Conservation (phyloP, 176 grass and related monocot genomes). For the Avena eriantha region DNA sequence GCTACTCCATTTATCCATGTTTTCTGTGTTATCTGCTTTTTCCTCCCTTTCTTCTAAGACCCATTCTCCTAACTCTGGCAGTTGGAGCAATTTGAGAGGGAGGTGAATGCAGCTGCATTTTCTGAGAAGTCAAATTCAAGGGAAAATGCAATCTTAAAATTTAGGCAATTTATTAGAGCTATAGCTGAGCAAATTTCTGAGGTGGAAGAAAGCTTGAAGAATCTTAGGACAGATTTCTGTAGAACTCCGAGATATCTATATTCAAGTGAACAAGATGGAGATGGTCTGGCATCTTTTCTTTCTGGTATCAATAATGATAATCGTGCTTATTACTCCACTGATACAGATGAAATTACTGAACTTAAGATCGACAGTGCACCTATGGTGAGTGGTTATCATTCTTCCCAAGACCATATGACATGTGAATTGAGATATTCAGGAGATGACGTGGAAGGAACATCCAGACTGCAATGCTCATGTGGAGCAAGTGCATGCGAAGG, state of each 20-base stretch:
- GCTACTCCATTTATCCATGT: not conserved
- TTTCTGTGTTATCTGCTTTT: slow-evolving; percentile 18
- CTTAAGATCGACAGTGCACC: slow-evolving; percentile 57
- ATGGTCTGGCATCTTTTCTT: slow-evolving; percentile 78
- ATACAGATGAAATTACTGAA: slow-evolving; percentile 65
- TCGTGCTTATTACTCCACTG: slow-evolving; percentile 45
- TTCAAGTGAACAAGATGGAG: slow-evolving; percentile 66
- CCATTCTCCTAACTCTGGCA: slow-evolving; percentile 48
- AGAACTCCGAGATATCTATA: slow-evolving; percentile 59
- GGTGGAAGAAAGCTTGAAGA: slow-evolving; percentile 61
- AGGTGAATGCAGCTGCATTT: slow-evolving; percentile 69
- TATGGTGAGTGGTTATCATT: slow-evolving; percentile 49
- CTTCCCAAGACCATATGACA: slow-evolving; percentile 33
- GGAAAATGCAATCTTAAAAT: slow-evolving; percentile 86
- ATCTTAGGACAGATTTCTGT: slow-evolving; percentile 46
- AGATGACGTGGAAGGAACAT: slow-evolving; percentile 49
- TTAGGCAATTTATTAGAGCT: slow-evolving; percentile 82
- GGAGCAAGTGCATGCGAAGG: slow-evolving; percentile 23
- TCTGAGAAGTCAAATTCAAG: slow-evolving; percentile 82
- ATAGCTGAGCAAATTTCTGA: slow-evolving; percentile 70
- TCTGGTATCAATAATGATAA: slow-evolving; percentile 47
- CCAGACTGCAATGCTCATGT: slow-evolving; percentile 31
- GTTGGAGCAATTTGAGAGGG: slow-evolving; percentile 93
- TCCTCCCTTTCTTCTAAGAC: slow-evolving; percentile 38
- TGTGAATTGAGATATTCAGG: slow-evolving; percentile 50